phyloP scores from a whole-genome alignment of 768 basidiomycete species.

The Pholiota molesta region DNA sequence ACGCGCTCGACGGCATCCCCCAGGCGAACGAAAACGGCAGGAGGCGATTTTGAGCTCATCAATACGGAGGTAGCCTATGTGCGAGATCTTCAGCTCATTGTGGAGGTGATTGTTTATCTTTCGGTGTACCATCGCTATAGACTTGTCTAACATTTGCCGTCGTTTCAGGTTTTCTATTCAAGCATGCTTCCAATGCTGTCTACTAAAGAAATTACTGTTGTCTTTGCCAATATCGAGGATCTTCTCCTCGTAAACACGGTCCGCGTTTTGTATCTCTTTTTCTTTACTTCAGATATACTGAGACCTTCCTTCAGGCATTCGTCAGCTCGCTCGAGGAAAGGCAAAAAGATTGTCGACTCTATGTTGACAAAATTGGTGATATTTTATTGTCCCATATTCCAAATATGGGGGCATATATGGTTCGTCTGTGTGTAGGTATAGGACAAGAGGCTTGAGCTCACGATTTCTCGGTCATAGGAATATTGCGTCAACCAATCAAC shows the following conservation, averaged over 20 bases:
- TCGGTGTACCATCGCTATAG: background rate
- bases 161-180: constrained; percentile 78
- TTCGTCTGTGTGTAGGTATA: constrained; percentile 30
- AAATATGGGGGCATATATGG: constrained; percentile 82
- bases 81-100: constrained; percentile 87
- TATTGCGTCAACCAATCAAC: constrained; percentile 90
- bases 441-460: background rate
- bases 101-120: constrained; percentile 60
- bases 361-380: constrained; percentile 88
- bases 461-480: constrained; percentile 43
- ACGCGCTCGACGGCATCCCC: constrained; percentile 82
- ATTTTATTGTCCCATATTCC: constrained; percentile 75
- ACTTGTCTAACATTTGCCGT: background rate
- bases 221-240: constrained; percentile 95
- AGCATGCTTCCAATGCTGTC: constrained; percentile 74
- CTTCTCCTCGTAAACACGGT: constrained; percentile 88
- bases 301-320: constrained; percentile 55
- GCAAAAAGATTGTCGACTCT: constrained; percentile 90
- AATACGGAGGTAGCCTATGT: constrained; percentile 90
- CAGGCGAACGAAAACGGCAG: constrained; percentile 81
- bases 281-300: background rate
- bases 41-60: constrained; percentile 98
- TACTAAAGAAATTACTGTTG: constrained; percentile 73
- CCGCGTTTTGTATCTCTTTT: constrained; percentile 21
- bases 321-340: constrained; percentile 88